Evolutionary conservation across 148 eudicot species (phyloP), one percentile per base, ranked within the genome.

Genomic region (Arbutus unedo): DNA sequence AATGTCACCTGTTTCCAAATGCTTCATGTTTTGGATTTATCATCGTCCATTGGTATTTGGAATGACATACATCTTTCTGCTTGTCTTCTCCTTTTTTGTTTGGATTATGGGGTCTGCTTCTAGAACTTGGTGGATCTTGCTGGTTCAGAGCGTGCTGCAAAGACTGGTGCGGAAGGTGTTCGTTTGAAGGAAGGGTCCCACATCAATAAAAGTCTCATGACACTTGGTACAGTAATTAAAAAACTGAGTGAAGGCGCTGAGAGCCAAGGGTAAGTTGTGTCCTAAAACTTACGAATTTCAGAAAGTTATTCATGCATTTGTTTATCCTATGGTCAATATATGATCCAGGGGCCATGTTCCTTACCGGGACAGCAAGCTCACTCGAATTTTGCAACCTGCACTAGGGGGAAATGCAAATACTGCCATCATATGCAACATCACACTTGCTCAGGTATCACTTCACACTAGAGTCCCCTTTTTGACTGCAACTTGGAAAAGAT

Each of bases 141-240:
- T 91, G 99, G 99, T 49, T 96, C 99, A 83, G 99, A 94, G 84
- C 98, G 99, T 84, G 99, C 98, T 76, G 96, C 99, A 15, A 96
- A 96, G 89, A 96, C 99, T 60, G 99, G 99, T 74, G 99, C 99
- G 31, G 99, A 96, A 91, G 99, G 99, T 79, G 98, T 93, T 79
- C 99, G 98, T 74, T 82, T 96, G 86, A 96, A 96, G 91, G 99
- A 96, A 87, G 99, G 98, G 23, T 96, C 99, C 41, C 99, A 96
- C 87, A 96, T 96, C 43, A 96, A 96, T 81, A 96, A 94, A 88
- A 96, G 99, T 89, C 87, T 96, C 87, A 90, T 96, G 99, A 96
- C 97, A 14, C 93, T 96, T 82, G 99, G 99, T 80, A 94, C 99
- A 80, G 99, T 96, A 6, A 96, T 96, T 16, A 96, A 96, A 87